A percentile compares a stretch with the other conserved stretches of the same genome.
phyloP scores from a whole-genome alignment of 257 asterid genomes.

The Solanum phureja region DNA sequence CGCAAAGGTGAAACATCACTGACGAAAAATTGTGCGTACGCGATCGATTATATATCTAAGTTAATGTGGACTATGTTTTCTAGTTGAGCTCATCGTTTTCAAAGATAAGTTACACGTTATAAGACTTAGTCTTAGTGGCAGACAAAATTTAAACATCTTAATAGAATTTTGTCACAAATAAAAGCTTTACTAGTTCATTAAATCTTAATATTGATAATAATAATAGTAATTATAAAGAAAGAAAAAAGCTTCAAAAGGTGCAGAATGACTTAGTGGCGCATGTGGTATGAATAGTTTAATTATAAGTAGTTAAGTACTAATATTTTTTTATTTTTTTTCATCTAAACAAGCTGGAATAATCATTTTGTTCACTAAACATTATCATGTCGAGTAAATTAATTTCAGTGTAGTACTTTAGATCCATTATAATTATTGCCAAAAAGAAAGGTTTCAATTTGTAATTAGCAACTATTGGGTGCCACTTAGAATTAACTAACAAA shows the following conservation, averaged over 20 bases:
- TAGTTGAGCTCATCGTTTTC: not conserved
- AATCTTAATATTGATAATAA: not conserved
- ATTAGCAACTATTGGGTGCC: not conserved
- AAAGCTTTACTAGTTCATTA: not conserved
- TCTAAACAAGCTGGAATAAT: not conserved
- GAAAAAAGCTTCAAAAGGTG: not conserved
- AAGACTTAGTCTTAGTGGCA: not conserved
- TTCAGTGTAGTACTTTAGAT: not conserved
- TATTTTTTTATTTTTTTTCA: not conserved
- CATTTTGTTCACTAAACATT: constrained; percentile 1
- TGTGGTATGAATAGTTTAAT: not conserved
- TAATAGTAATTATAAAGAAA: not conserved
- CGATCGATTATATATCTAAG: not conserved
- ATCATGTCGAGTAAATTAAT: not conserved
- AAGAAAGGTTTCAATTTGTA: not conserved
- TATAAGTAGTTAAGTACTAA: too few relatives aligned
- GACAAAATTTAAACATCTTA: not conserved
- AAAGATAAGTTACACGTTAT: not conserved
- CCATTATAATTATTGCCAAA: not conserved
- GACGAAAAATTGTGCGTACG: too few relatives aligned
- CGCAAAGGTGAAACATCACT: too few relatives aligned
- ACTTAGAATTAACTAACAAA: not conserved
- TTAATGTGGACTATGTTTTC: not conserved
- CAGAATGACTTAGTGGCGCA: not conserved
- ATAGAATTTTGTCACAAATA: not conserved